Percentiles rank a stretch among this genome's conserved stretches.
Conservation (phyloP, 208 protist genomes). For the Perkinsela sp. region DNA sequence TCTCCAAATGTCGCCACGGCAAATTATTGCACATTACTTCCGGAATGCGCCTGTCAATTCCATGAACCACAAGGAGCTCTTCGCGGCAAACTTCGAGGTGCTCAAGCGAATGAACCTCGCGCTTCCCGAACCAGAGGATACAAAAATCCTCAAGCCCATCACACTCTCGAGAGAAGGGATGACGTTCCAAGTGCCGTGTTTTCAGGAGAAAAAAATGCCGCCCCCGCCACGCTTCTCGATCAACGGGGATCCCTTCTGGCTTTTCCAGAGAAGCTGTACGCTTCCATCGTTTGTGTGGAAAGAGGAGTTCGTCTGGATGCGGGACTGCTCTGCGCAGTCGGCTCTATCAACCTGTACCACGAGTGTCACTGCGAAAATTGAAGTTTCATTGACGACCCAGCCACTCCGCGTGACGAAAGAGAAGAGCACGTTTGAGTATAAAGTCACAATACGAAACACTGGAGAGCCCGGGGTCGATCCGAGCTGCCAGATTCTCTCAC, state of each 20-base stretch:
- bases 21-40: not conserved
- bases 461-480: not conserved
- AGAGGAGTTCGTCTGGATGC: not conserved
- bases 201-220: not conserved
- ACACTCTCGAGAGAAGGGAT: not conserved
- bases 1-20: not conserved
- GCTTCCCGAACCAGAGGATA: not conserved
- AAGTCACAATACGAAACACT: not conserved
- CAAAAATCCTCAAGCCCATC: not conserved
- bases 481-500: conserved; percentile 18
- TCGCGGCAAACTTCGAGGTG: not conserved
- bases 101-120: not conserved
- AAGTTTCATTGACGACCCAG: not conserved
- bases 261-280: not conserved
- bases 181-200: not conserved
- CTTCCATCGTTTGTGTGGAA: not conserved
- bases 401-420: not conserved
- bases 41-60: not conserved
- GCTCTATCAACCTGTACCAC: not conserved
- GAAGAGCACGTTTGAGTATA: not conserved
- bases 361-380: not conserved
- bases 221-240: not conserved
- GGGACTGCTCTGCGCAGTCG: not conserved
- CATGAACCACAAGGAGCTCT: not conserved
- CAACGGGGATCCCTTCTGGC: not conserved